These are phyloP conservation scores for Pichia heedii DNA, from an alignment of 805 yeast species.

Conservation along the genomic window DNA sequence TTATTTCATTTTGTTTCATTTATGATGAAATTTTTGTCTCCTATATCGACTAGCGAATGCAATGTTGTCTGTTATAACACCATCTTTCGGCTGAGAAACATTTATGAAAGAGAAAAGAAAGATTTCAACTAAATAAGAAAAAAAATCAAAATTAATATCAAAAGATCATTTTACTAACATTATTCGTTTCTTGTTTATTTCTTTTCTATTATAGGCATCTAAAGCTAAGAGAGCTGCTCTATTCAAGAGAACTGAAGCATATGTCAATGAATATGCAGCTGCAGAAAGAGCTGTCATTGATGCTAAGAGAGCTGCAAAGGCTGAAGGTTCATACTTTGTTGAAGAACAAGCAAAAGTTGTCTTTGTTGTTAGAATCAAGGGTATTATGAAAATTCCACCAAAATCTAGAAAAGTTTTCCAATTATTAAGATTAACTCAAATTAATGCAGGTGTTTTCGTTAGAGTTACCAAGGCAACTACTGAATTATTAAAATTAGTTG, in stretches of 20 bases:
- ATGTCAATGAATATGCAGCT: conserved; percentile 88
- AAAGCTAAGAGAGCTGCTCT: conserved; percentile 38
- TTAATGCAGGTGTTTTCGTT: conserved; percentile 92
- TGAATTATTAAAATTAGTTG: conserved; percentile 87
- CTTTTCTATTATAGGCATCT: conserved; percentile 27
- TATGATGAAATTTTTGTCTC: conserved; percentile 38
- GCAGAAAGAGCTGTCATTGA: conserved; percentile 81
- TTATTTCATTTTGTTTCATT: conserved; percentile 2
- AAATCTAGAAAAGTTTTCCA: conserved; percentile 98
- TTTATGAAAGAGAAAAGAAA: not conserved
- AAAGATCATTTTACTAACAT: conserved; percentile 6
- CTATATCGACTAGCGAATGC: conserved; percentile 59
- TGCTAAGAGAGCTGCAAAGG: conserved; percentile 91
- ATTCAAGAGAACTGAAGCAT: conserved; percentile 92
- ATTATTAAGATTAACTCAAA: conserved; percentile 86
- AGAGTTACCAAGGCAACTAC: conserved; percentile 92
- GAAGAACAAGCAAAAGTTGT: conserved; percentile 92
- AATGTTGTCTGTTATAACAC: conserved; percentile 64
- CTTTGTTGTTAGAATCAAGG: conserved; percentile 97
- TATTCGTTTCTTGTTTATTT: not conserved
- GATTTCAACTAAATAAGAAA: not conserved
- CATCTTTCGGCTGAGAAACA: conserved; percentile 59
- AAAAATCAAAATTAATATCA: not conserved
- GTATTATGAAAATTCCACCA: conserved; percentile 97
- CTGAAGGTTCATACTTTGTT: conserved; percentile 88